These are phyloP conservation scores for Irpex rosettiformis DNA, from an alignment of 1,284 basidiomycete species.

Conservation along the genomic window DNA sequence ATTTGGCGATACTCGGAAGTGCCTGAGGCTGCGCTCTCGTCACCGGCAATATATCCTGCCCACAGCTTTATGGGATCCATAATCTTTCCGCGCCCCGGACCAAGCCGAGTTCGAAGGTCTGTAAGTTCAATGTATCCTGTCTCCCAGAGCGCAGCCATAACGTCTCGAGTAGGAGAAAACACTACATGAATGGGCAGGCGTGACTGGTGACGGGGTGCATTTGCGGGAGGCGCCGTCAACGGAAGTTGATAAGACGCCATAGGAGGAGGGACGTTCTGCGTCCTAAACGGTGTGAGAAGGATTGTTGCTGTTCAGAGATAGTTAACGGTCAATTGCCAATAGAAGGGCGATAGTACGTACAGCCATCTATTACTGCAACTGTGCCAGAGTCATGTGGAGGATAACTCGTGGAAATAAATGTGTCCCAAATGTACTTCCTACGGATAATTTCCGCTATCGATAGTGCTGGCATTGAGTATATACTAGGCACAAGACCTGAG, in stretches of 20 bases:
- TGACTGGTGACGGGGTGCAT: slow-evolving; percentile 19
- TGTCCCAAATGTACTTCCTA: slow-evolving; percentile 76
- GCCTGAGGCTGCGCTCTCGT: slow-evolving; percentile 15
- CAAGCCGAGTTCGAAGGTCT: slow-evolving; percentile 61
- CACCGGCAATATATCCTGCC: slow-evolving; percentile 33
- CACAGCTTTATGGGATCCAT: slow-evolving; percentile 58
- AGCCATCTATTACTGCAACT: slow-evolving; percentile 90
- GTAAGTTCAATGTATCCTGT: slow-evolving; percentile 63
- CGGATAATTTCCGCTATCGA: slow-evolving; percentile 53
- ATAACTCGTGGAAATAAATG: slow-evolving; percentile 55
- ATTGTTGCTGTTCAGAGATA: slow-evolving; percentile 48
- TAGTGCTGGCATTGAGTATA: slow-evolving; percentile 1
- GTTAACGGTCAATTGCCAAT: background rate
- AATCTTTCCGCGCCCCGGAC: slow-evolving; percentile 58
- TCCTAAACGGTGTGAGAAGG: slow-evolving; percentile 89
- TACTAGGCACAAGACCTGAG: background rate
- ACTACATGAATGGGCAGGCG: slow-evolving; percentile 63
- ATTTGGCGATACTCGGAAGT: slow-evolving; percentile 20
- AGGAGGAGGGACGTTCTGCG: slow-evolving; percentile 93
- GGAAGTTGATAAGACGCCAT: slow-evolving; percentile 80
- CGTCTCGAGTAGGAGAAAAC: slow-evolving; percentile 57
- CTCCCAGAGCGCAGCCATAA: slow-evolving; percentile 71
- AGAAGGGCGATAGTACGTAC: slow-evolving; percentile 42
- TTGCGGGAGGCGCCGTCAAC: slow-evolving; percentile 15
- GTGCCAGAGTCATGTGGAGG: slow-evolving; percentile 79